Base-by-base conservation (phyloP, 2,329 filamentous ascomycete genomes). In the Alternaria ventricosa region DNA sequence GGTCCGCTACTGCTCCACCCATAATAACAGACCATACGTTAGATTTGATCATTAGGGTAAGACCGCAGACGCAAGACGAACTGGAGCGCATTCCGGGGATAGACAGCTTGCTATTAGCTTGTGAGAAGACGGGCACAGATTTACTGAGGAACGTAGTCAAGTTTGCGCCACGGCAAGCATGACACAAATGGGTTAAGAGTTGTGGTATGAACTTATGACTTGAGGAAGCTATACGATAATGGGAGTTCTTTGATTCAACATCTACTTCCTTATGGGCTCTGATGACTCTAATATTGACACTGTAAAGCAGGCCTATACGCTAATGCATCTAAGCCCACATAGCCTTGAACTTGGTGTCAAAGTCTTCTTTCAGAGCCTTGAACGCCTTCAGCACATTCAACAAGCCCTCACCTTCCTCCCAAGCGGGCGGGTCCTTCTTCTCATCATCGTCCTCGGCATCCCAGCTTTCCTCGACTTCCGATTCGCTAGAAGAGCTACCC, bases 301-400 rank as follows among this genome's bases (percentile, higher is more conserved):
- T 28, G 20, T 22, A 25, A 12, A 25, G 51, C 20, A 9, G n/a
- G 7, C 11, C 23, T 41, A 36, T 13, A 23, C 20, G 20, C 22
- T 57, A 4, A 8, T 27, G 36, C 41, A 27, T 36, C 30, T 75
- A 90, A 75, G 88, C 86, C 86, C 87, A 89, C 71, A 86, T 85
- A 70, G 85, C 85, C 72, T 75, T 83, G 78, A 92, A 91, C 80
- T 90, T 92, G 47, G 83, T 82, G 66, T 90, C 86, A 75, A 91
- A 92, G 60, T 88, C 86, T 27, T 81, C 80, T 71, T 86, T 85
- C 66, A 92, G 73, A 70, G 83, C 78, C 64, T 81, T 82, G 71
- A 91, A 90, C 1, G 88, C 87, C 70, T 82, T 84, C 13, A 89
- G 79, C 23, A 92, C 88, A 66, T 86, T 84, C 66, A 83, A 70